Conservation (phyloP, 805 yeast species). For the Limtongia smithiae region DNA sequence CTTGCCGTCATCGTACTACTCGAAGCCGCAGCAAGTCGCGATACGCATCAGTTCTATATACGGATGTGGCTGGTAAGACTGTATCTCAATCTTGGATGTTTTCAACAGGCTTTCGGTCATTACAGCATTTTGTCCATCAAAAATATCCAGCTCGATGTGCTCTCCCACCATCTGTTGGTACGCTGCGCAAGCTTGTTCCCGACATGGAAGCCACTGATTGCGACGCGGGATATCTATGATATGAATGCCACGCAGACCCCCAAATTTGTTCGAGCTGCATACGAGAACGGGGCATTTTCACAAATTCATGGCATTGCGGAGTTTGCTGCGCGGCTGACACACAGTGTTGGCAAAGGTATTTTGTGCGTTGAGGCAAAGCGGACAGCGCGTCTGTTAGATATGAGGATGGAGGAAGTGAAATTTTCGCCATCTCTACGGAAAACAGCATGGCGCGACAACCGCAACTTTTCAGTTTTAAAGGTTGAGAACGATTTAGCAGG, state of each 20-base stretch:
- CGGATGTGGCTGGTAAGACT: slow-evolving; percentile 67
- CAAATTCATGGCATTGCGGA: slow-evolving; percentile 65
- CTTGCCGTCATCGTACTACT: slow-evolving; percentile 50
- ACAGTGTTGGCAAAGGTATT: slow-evolving; percentile 49
- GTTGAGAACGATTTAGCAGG: neutral
- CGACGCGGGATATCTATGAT: slow-evolving; percentile 49
- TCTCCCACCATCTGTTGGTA: slow-evolving; percentile 48
- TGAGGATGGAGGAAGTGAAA: slow-evolving; percentile 33
- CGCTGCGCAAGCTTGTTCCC: slow-evolving; percentile 50
- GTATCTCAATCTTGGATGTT: slow-evolving; percentile 57
- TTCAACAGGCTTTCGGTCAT: slow-evolving; percentile 48
- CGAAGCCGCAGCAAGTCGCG: slow-evolving; percentile 53
- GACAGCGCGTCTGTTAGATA: slow-evolving; percentile 33
- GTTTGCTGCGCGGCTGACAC: slow-evolving; percentile 50
- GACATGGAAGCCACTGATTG: slow-evolving; percentile 38
- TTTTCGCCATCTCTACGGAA: slow-evolving; percentile 6
- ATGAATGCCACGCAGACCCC: slow-evolving; percentile 43
- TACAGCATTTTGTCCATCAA: slow-evolving; percentile 60
- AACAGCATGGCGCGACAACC: slow-evolving; percentile 46
- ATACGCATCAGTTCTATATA: slow-evolving; percentile 69
- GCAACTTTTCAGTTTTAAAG: slow-evolving; percentile 51
- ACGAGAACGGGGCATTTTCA: slow-evolving; percentile 57
- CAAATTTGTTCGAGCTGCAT: slow-evolving; percentile 53
- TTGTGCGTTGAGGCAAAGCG: slow-evolving; percentile 34
- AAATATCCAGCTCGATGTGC: slow-evolving; percentile 70